Base-by-base conservation (phyloP, 768 basidiomycete genomes). In the Pleurotus ostreatus region DNA sequence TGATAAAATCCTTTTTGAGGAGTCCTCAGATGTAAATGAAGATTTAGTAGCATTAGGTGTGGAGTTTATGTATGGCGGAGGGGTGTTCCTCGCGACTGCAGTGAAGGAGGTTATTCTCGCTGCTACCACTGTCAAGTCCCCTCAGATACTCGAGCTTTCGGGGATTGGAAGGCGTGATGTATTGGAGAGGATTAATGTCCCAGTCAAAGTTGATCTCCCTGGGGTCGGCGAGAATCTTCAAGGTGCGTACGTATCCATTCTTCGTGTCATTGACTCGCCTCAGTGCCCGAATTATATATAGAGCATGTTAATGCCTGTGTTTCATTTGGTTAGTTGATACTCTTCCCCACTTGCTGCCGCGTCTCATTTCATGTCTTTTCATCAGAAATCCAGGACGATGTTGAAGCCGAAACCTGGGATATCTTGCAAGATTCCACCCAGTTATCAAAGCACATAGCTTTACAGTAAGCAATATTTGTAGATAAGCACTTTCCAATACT, bases 151-250 rank as follows among this genome's bases (percentile, higher is more conserved):
- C 12, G 49, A 47, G 30, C 25, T 51, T 34, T 56, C 47, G n/a
- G 56, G 56, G 2, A 57, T 57, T 39, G 56, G 56, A 16, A 16
- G 23, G n/a, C 16, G 34, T 15, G 39, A 57, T 4, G 23, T 49
- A 9, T 48, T 57, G 11, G 23, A 39, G 5, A 13, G 8, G 2
- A 37, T 48, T 1, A 26, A 34, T 5, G 39, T 57, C 5, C 34
- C 37, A 4, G 34, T 43, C 4, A 41, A 38, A 20, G 48, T 57
- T 18, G 26, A 57, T 12, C 56, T 57, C 13, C 38, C 56, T 39
- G 48, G 48, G 3, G 56, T 57, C 16, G 56, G 56, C n/a, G 47
- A 57, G 37, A 57, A 57, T 34, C 18, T 48, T 15, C 56, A 49
- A 30, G 47, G 46, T 16, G n/a, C n/a, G 41, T 44, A 15, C 6